Conservation (phyloP, 352 stramenopile species). For the Globisporangium abappressorium region DNA sequence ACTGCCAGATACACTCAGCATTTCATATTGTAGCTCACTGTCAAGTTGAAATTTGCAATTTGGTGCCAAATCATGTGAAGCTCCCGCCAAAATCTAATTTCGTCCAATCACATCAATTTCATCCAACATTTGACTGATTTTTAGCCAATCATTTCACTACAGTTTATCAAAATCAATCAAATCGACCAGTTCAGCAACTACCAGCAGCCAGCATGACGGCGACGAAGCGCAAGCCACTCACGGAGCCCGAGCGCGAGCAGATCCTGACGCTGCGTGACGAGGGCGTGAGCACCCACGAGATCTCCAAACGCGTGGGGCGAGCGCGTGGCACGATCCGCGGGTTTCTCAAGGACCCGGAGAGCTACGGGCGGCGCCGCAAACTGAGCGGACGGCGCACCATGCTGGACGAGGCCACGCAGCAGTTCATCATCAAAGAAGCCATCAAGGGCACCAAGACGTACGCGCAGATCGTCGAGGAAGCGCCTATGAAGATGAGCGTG, state of each 20-base stretch:
- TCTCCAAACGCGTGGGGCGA: neutral
- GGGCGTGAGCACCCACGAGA: slow-evolving; percentile 7
- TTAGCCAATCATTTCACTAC: too few species aligned
- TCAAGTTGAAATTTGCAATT: too few species aligned
- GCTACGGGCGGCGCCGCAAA: neutral
- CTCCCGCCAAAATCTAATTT: too few species aligned
- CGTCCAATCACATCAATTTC: too few species aligned
- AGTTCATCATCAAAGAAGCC: slow-evolving; percentile 9
- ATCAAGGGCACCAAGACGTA: slow-evolving; percentile 9
- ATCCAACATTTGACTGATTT: too few species aligned
- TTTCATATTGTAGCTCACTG: too few species aligned
- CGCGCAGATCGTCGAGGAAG: slow-evolving; percentile 7
- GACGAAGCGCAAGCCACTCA: slow-evolving; percentile 10
- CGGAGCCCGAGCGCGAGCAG: slow-evolving; percentile 4
- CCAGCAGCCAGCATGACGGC: neutral
- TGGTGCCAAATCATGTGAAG: too few species aligned
- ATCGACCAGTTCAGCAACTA: too few species aligned
- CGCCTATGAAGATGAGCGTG: slow-evolving; percentile 7
- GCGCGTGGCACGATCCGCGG: slow-evolving; percentile 7
- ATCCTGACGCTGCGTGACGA: slow-evolving; percentile 7
- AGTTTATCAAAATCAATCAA: too few species aligned
- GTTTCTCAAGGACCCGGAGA: slow-evolving; percentile 7
- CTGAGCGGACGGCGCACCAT: neutral
- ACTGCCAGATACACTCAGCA: too few species aligned
- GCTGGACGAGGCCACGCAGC: slow-evolving; percentile 9